These are phyloP conservation scores for Quercus agrifolia DNA, from an alignment of 306 rosid species.

Conservation along the genomic window DNA sequence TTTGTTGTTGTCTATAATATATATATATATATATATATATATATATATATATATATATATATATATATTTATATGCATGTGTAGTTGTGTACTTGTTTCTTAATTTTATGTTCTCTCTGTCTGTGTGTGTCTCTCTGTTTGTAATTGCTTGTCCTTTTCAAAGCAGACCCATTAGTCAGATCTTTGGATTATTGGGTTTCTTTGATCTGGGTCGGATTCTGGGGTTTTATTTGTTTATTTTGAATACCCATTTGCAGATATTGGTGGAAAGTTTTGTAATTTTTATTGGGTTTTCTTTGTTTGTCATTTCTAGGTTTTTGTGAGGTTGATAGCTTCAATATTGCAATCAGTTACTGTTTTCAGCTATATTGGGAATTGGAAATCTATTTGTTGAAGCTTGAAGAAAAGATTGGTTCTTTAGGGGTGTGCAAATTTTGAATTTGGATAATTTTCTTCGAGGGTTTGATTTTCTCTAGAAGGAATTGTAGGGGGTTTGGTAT, in stretches of 20 bases:
- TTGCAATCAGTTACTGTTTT: neutral
- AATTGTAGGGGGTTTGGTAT: constrained; percentile 24
- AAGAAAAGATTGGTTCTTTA: neutral
- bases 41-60: neutral
- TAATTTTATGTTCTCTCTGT: neutral
- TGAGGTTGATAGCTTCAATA: neutral
- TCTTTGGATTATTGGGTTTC: constrained; percentile 15
- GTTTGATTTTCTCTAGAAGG: neutral
- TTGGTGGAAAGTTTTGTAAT: constrained; percentile 7
- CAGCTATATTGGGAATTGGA: neutral
- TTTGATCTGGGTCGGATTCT: constrained; percentile 7
- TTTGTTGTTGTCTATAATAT: too few species aligned
- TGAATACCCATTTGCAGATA: neutral
- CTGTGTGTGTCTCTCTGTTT: neutral
- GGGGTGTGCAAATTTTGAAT: neutral
- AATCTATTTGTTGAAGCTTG: constrained; percentile 9
- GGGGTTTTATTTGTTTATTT: neutral
- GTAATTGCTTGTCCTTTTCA: neutral
- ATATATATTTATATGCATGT: neutral
- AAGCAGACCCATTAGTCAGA: constrained; percentile 8
- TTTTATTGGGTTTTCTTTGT: constrained; percentile 1
- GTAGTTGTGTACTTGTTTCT: neutral
- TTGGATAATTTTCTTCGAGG: neutral
- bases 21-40: too few species aligned
- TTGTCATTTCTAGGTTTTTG: neutral